Base-by-base conservation (phyloP, 805 yeast species). In the Saturnispora mendoncae region DNA sequence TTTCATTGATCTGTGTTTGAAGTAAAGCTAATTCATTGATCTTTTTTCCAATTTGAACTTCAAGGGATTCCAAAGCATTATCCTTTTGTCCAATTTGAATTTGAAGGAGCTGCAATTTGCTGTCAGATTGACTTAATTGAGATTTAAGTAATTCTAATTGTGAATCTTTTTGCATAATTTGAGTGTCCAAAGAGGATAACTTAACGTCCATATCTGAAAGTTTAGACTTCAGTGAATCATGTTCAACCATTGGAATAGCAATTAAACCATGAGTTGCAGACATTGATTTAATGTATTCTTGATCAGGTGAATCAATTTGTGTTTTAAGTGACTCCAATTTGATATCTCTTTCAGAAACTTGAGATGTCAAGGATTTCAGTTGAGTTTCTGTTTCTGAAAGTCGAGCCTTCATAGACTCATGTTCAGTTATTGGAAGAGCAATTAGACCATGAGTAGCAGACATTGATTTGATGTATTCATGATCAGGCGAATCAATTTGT, bases 221-320 rank as follows among this genome's bases (percentile, higher is more conserved):
- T 17, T 36, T 12, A 12, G 8, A 17, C 4, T 36, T 26, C 27
- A 36, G 10, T 13, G 40, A 37, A 12, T 37, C 28, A 36, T 45
- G 46, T 23, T 45, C 47, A 4, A 36, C 33, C 7, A 35, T 15
- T 15, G 51, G 44, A 24, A 52, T 15, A 5, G 44, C 35, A 12
- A 47, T 48, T 20, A 39, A 29, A 7, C 41, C 46, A 34, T 38
- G 47, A 8, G 13, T 7, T 13, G 31, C 28, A 26, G 49, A 33
- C 37, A 51, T 39, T 13, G 41, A 21, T 45, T 46, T 43, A 38
- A 51, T 24, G 41, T 51, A 45, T 30, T 51, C 50, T 15, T 31
- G 37, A 31, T 39, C 49, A 18, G 57, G 53, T 9, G 42, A 43
- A 25, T 50, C 46, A 15, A 36, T 18, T 27, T 36, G 21, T 14